phyloP scores from a whole-genome alignment of 176 grass and related monocot genomes.

The Bonia amplexicaulis region DNA sequence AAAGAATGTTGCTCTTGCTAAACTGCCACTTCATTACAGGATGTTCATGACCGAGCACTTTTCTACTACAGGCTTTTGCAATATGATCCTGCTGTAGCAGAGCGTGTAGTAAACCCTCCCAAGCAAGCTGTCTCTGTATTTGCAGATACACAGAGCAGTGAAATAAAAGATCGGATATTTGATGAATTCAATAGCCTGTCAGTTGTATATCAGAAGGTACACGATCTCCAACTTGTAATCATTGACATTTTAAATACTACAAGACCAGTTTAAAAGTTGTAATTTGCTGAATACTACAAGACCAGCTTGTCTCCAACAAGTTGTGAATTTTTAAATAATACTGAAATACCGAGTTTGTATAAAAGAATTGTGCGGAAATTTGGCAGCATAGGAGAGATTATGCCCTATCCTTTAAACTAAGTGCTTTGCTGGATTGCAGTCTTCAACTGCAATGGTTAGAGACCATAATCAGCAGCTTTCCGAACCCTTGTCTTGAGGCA shows the following conservation, averaged over 20 bases:
- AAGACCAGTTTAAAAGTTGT: not conserved
- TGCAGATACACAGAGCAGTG: constrained; percentile 91
- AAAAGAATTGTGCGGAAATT: not conserved
- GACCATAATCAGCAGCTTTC: not conserved
- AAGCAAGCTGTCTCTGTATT: constrained; percentile 99
- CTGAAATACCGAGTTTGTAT: not conserved
- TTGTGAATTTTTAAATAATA: not conserved
- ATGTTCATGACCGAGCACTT: constrained; percentile 96
- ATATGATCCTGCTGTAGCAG: constrained; percentile 74
- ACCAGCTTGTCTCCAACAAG: not conserved
- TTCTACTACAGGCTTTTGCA: constrained; percentile 99
- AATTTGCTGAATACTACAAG: constrained; percentile 18
- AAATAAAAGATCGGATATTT: constrained; percentile 98
- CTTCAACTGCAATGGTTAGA: constrained; percentile 3
- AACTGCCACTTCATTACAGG: constrained; percentile 45
- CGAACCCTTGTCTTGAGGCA: not conserved
- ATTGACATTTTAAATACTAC: not conserved
- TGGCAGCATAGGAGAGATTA: not conserved
- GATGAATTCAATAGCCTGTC: constrained; percentile 97
- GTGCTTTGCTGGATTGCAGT: constrained; percentile 2
- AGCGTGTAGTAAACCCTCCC: constrained; percentile 91
- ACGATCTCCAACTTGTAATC: not conserved
- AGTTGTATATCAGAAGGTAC: constrained; percentile 95
- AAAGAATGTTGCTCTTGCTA: constrained; percentile 17
- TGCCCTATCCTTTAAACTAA: not conserved